Evolutionary conservation across 805 yeast genomes (phyloP).

Genomic region (Yamadazyma philogaea): DNA sequence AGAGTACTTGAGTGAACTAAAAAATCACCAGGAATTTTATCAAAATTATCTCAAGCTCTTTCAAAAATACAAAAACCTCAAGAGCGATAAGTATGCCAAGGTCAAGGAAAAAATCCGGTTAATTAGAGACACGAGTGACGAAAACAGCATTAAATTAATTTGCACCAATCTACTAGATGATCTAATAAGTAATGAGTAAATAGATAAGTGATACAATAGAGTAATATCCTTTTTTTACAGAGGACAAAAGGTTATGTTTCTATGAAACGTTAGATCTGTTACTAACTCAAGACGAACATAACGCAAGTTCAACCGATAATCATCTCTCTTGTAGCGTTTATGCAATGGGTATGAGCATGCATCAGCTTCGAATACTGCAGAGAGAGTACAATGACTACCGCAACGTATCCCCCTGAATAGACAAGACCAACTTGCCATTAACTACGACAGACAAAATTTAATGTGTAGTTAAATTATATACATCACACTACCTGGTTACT

Average conservation of each 20-base stretch:
- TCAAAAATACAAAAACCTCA: conserved; percentile 24
- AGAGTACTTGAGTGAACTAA: conserved; percentile 29
- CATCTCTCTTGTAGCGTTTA: too few relatives aligned
- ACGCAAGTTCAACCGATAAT: too few relatives aligned
- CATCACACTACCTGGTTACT: conserved; percentile 15
- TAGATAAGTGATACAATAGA: too few relatives aligned
- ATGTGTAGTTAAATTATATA: background rate
- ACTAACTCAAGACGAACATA: too few relatives aligned
- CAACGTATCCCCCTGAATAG: too few relatives aligned
- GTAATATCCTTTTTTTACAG: too few relatives aligned
- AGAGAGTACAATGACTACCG: too few relatives aligned
- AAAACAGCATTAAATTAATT: conserved; percentile 17
- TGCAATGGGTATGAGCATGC: too few relatives aligned
- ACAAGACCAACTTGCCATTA: too few relatives aligned
- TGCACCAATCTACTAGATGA: conserved; percentile 24
- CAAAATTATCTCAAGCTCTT: conserved; percentile 29
- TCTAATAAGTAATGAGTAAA: conserved; percentile 1
- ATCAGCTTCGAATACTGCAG: too few relatives aligned
- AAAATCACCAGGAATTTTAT: conserved; percentile 25
- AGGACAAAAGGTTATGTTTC: too few relatives aligned
- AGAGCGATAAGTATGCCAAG: conserved; percentile 5
- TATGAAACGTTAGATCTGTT: too few relatives aligned
- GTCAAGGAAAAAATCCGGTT: conserved; percentile 17
- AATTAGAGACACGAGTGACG: conserved; percentile 22
- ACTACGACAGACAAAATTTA: background rate